phyloP scores from a whole-genome alignment of 2,329 filamentous ascomycete genomes.

The Triangularia setosa region DNA sequence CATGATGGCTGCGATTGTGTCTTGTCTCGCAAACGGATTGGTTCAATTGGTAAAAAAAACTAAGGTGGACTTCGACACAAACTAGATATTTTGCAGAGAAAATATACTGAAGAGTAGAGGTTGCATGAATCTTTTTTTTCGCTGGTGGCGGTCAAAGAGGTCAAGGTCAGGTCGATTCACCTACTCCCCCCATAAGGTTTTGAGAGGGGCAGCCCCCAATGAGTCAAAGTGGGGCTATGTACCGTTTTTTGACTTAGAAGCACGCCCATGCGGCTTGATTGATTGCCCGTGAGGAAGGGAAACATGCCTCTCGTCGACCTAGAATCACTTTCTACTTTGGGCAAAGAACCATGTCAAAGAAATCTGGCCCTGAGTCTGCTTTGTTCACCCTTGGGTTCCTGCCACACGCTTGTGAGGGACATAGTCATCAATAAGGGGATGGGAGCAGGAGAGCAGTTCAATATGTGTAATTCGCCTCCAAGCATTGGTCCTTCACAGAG shows the following conservation, averaged over 20 bases:
- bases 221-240: background rate
- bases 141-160: background rate
- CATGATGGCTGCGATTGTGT: constrained; percentile 26
- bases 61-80: background rate
- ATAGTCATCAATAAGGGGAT: background rate
- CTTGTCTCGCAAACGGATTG: background rate
- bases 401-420: background rate
- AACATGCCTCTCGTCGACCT: background rate
- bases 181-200: background rate
- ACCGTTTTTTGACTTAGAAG: background rate
- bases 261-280: background rate
- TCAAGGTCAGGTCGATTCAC: background rate
- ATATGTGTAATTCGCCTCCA: background rate
- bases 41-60: background rate
- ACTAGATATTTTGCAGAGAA: background rate
- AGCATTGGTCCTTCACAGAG: background rate
- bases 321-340: background rate
- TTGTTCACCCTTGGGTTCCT: background rate
- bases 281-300: background rate
- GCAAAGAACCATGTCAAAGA: background rate
- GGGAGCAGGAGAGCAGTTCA: background rate
- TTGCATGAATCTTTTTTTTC: background rate
- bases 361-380: background rate
- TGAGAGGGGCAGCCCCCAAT: background rate
- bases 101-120: background rate